A percentile compares a stretch with the other conserved stretches of the same genome.
Evolutionary conservation across 176 grass and related monocot genomes (phyloP).

Genomic region (Rhynchospora breviuscula): DNA sequence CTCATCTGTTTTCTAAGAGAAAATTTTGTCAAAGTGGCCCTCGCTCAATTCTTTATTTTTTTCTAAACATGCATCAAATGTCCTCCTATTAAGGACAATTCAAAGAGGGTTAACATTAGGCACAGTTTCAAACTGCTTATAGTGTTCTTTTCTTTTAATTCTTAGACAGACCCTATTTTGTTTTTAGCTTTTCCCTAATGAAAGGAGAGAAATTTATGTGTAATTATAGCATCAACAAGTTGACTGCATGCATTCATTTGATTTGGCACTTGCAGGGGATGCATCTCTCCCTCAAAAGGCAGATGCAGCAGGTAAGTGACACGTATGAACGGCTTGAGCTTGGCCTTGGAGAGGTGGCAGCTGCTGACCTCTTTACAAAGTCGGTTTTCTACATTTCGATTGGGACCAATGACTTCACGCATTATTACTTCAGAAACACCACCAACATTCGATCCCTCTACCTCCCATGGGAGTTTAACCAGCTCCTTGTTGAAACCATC

Average conservation of each 20-base stretch:
- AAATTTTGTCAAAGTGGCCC: background rate
- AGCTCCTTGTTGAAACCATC: constrained; percentile 52
- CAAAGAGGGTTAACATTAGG: background rate
- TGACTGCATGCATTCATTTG: background rate
- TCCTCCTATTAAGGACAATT: background rate
- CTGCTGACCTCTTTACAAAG: constrained; percentile 42
- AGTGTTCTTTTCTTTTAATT: background rate
- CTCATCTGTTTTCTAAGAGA: background rate
- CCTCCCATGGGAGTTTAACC: constrained; percentile 76
- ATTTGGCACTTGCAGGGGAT: constrained; percentile 37
- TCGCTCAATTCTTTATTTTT: background rate
- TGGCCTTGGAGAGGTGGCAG: constrained; percentile 53
- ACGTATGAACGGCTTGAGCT: constrained; percentile 48
- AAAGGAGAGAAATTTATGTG: background rate
- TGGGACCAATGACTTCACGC: constrained; percentile 76
- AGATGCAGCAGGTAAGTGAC: constrained; percentile 75
- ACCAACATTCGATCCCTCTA: constrained; percentile 50
- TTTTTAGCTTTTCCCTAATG: background rate
- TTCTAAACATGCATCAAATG: background rate
- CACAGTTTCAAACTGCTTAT: background rate
- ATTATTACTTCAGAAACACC: constrained; percentile 63
- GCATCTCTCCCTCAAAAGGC: constrained; percentile 54
- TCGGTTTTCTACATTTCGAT: constrained; percentile 70
- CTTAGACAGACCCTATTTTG: background rate
- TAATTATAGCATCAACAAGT: background rate